phyloP scores from a whole-genome alignment of 371 early-diverging fungal genomes.

The Lichtheimia ramosa region DNA sequence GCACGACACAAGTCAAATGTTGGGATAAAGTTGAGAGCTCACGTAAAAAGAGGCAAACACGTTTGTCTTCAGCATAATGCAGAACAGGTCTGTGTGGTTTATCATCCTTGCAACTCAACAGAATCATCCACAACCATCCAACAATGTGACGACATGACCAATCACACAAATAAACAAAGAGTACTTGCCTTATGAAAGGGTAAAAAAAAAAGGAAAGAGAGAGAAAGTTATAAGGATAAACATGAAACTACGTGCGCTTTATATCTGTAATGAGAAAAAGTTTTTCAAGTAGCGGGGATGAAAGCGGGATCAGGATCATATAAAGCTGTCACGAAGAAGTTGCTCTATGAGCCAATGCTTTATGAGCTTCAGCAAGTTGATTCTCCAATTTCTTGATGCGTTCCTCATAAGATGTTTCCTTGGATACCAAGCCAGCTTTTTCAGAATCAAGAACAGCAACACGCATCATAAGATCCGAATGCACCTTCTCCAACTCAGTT shows the following conservation, averaged over 20 bases:
- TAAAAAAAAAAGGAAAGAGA: background rate
- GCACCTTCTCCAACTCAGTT: slow-evolving; percentile 70
- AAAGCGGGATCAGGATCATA: too few relatives aligned
- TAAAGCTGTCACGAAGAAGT: background rate
- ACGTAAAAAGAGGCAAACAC: slow-evolving; percentile 12
- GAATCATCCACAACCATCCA: background rate
- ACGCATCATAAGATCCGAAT: slow-evolving; percentile 54
- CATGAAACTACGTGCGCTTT: too few relatives aligned
- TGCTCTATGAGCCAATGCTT: slow-evolving; percentile 8
- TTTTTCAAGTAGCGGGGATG: too few relatives aligned
- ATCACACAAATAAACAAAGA: background rate
- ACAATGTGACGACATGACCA: too few relatives aligned
- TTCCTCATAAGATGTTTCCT: slow-evolving; percentile 60
- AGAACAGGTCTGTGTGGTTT: slow-evolving; percentile 15
- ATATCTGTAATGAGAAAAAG: too few relatives aligned
- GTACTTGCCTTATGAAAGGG: slow-evolving; percentile 11
- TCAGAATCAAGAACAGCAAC: slow-evolving; percentile 72
- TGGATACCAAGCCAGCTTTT: slow-evolving; percentile 48
- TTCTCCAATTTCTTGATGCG: slow-evolving; percentile 63
- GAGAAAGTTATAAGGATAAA: background rate
- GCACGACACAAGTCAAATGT: background rate
- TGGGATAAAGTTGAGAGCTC: background rate
- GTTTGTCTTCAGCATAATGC: slow-evolving; percentile 10
- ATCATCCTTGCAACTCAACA: slow-evolving; percentile 10
- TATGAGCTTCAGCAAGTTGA: slow-evolving; percentile 66